Base-by-base conservation (phyloP, 768 basidiomycete species). In the Podaxis sp. region DNA sequence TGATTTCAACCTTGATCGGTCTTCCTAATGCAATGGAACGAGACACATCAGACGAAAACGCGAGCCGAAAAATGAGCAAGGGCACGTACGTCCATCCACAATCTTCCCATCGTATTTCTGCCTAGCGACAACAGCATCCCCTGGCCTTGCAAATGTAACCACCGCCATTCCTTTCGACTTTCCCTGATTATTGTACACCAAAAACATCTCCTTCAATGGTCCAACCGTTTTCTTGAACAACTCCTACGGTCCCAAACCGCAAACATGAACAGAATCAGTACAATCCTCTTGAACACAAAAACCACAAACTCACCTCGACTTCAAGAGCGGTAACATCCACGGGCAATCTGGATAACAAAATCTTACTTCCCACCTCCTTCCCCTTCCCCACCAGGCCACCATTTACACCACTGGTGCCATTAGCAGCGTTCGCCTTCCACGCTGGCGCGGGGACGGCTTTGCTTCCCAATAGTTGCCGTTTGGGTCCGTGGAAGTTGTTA, bases 91-190 rank as follows among this genome's bases (percentile, higher is more conserved):
- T 55, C 80, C 81, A 67, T 92, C 90, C 21, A 92, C 83, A 54
- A 90, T 81, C 73, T 89, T 89, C 48, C 88, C 88, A 64, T 91
- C 77, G 66, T 89, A 92, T 72, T 89, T 91, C 25, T 76, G 69
- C 40, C 82, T 81, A 7, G 90, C 90, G 42, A 82, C 63, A 1
- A 69, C 73, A 6, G 90, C 90, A 71, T 90, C 88, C 1, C 78
- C 84, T 6, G 80, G 63, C 35, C 86, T 80, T 65, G 85, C 80
- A 66, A 92, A 92, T 0, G 76, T 67, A 2, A 91, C 87, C 13
- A 92, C 71, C 1, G 90, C 90, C 89, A 91, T 91, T 18, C 90
- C 90, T 67, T 89, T 91, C 48, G 89, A 88, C 57, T 77, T 79
- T 0, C 85, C 90, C 66, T 90, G 85, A 2, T 82, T 84, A 70